Evolutionary conservation across 805 yeast genomes (phyloP).

Genomic region (Barnettozyma wickerhamii): DNA sequence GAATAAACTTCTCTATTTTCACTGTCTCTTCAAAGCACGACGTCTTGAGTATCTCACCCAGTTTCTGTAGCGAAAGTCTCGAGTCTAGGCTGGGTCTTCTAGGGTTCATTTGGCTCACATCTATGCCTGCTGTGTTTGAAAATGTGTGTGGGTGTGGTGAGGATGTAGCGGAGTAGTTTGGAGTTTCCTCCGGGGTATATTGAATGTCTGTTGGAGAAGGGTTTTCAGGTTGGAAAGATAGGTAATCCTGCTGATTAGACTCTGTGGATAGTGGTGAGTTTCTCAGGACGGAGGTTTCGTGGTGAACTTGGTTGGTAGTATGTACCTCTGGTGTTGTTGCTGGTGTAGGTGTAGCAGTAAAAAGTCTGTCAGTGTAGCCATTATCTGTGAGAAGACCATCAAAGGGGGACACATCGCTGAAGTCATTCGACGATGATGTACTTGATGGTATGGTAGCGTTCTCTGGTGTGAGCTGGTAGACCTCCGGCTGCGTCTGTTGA

Average conservation of each 20-base stretch:
- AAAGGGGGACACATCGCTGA: neutral
- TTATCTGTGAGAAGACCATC: too few relatives aligned
- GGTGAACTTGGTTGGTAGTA: neutral
- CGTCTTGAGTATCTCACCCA: slow-evolving; percentile 48
- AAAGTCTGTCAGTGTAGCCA: too few relatives aligned
- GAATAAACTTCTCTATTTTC: slow-evolving; percentile 47
- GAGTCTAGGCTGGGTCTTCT: slow-evolving; percentile 36
- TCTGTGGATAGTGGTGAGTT: neutral
- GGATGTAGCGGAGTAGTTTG: neutral
- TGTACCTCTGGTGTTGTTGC: neutral
- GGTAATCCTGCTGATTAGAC: neutral
- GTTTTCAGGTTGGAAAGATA: neutral
- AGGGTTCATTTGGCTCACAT: too few relatives aligned
- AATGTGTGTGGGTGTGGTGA: neutral
- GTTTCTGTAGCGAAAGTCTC: slow-evolving; percentile 51
- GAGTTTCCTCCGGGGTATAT: slow-evolving; percentile 1
- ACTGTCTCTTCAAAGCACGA: slow-evolving; percentile 50
- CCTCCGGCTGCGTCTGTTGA: neutral
- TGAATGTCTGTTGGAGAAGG: neutral
- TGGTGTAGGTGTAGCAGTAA: too few relatives aligned
- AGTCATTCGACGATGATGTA: neutral
- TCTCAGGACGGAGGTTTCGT: neutral
- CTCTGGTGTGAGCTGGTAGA: neutral
- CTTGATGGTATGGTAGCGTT: neutral
- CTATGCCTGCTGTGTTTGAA: neutral